Evolutionary conservation across 2,329 filamentous ascomycete genomes (phyloP), one percentile per base, ranked within the genome.

Genomic region (Fulvia fulva): DNA sequence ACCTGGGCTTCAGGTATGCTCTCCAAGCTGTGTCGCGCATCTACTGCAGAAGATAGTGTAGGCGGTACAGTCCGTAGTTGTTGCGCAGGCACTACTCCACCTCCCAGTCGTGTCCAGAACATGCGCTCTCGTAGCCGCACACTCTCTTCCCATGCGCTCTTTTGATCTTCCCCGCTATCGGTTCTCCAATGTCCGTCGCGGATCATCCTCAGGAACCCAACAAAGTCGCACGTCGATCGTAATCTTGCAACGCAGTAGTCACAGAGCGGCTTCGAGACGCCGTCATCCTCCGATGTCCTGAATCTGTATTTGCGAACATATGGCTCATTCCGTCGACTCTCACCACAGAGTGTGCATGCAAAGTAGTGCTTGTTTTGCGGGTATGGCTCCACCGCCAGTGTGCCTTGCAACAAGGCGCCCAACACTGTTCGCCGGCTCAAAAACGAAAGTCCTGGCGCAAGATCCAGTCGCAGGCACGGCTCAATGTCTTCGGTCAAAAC

Each of bases 61-160:
- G 57, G 50, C 25, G 54, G 53, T 16, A 52, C 57, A 12, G 56
- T 61, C 34, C 53, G 57, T 30, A 51, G 12, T 26, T 58, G 57
- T 25, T 64, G 78, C 12, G 83, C 79, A 1, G 93, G 94, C 12
- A 97, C 77, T 1, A 99, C 91, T 14, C 94, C 94, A 26, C 92
- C 94, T 25, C 93, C 93, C 53, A 99, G 85, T 56, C 94, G 84
- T 52, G 90, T 86, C 94, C 94, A 99, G 72, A 99, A 99, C 89
- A 99, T 96, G 66, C 93, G 87, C 73, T 99, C 94, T 52, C 94
- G 83, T 50, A 97, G 76, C 28, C 88, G 85, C 11, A 97, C 89
- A 57, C 91, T 91, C 77, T 99, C 94, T 71, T 97, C 93, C 94
- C 94, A 99, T 0, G 91, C 91, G 26, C 86, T 84, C 70, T 89